A percentile compares a stretch with the other conserved stretches of the same genome.
Evolutionary conservation across 495 filamentous ascomycete species (phyloP).

Genomic region (Penicillium paradoxum): DNA sequence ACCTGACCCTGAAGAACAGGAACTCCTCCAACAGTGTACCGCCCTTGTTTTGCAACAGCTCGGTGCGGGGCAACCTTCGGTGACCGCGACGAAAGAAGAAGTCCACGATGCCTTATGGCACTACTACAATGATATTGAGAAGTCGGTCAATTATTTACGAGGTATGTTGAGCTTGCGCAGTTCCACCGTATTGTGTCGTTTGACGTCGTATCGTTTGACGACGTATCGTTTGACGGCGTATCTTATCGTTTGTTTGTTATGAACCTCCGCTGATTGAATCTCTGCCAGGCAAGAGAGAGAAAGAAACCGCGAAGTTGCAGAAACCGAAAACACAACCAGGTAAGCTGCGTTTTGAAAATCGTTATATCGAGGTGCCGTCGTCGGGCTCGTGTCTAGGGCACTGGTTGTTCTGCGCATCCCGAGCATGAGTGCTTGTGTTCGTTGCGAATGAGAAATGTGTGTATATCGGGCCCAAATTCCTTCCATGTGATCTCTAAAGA

Average conservation of each 20-base stretch:
- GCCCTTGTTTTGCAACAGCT: slow-evolving; percentile 36
- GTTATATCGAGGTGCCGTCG: slow-evolving; percentile 19
- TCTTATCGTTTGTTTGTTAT: neutral
- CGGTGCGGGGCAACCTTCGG: slow-evolving; percentile 33
- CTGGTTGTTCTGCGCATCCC: neutral
- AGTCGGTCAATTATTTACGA: slow-evolving; percentile 72
- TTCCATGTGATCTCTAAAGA: slow-evolving; percentile 9
- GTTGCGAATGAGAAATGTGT: slow-evolving; percentile 11
- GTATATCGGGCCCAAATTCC: slow-evolving; percentile 10
- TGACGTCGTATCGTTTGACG: neutral
- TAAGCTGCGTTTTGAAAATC: slow-evolving; percentile 38
- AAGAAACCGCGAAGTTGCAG: slow-evolving; percentile 37
- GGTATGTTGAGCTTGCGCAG: slow-evolving; percentile 40
- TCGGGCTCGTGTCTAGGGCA: slow-evolving; percentile 29
- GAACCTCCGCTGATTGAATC: slow-evolving; percentile 1
- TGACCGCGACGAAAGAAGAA: slow-evolving; percentile 48
- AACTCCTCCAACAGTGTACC: slow-evolving; percentile 37
- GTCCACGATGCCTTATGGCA: slow-evolving; percentile 91
- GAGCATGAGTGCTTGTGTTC: neutral
- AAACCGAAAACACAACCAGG: slow-evolving; percentile 37
- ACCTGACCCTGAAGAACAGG: slow-evolving; percentile 43
- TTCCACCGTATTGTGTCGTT: neutral
- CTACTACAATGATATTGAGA: slow-evolving; percentile 90
- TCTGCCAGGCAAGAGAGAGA: slow-evolving; percentile 38
- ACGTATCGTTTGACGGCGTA: neutral